These are phyloP conservation scores for Tulasnella sp. DNA, from an alignment of 768 basidiomycete species.

Conservation along the genomic window DNA sequence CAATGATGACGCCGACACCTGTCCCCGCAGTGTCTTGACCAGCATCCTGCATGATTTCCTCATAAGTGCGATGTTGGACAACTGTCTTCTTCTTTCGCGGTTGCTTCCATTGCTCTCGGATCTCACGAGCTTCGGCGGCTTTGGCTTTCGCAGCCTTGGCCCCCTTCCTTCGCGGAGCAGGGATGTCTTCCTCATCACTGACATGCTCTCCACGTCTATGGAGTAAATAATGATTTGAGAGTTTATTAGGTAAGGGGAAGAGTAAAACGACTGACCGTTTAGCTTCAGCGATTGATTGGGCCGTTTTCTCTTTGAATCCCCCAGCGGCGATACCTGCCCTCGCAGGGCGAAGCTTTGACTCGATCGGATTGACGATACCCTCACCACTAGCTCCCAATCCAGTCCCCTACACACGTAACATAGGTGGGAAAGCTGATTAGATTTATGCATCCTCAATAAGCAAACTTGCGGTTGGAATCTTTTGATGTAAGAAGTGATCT, in stretches of 20 bases:
- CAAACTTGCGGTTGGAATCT: no score
- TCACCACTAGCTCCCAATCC: slow-evolving; percentile 67
- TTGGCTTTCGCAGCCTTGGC: slow-evolving; percentile 39
- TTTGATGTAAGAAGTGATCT: background rate
- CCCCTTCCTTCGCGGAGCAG: slow-evolving; percentile 33
- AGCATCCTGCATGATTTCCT: slow-evolving; percentile 85
- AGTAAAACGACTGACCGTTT: slow-evolving; percentile 40
- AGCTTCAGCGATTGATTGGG: slow-evolving; percentile 73
- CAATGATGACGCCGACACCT: slow-evolving; percentile 80
- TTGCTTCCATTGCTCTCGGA: slow-evolving; percentile 75
- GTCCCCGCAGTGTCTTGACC: slow-evolving; percentile 44
- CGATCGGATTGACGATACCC: slow-evolving; percentile 82
- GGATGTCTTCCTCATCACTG: slow-evolving; percentile 50
- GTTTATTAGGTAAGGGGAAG: background rate
- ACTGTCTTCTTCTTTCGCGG: slow-evolving; percentile 76
- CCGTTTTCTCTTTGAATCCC: slow-evolving; percentile 82
- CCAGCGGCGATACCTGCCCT: slow-evolving; percentile 73
- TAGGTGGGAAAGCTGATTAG: background rate
- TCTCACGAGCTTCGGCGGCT: slow-evolving; percentile 39
- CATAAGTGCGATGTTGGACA: slow-evolving; percentile 92
- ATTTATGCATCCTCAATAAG: background rate
- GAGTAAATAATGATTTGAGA: no score
- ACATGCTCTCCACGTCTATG: slow-evolving; percentile 41
- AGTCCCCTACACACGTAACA: slow-evolving; percentile 30
- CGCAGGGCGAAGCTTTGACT: slow-evolving; percentile 73